Evolutionary conservation across 2,329 filamentous ascomycete species (phyloP), one percentile per base, ranked within the genome.

Genomic region (Pseudogymnoascus sp.): DNA sequence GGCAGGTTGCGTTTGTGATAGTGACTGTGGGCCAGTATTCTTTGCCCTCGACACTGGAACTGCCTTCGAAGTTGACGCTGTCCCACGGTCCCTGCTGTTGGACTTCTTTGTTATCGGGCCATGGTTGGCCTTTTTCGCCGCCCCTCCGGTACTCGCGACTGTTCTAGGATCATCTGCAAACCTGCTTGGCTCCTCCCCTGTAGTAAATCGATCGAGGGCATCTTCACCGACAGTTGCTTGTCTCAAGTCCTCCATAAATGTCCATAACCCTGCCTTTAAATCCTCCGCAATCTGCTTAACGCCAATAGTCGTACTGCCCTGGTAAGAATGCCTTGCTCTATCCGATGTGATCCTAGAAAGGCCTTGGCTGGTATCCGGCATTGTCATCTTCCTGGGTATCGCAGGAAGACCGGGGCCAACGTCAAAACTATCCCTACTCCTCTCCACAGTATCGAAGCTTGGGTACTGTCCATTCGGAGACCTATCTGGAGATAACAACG

Each of bases 181-280:
- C 25, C 48, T 54, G 25, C 48, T 16, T 34, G 48, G 8, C 23
- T 54, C 48, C 8, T n/a, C 51, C 13, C 28, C 28, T 34, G 21
- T 34, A 6, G 28, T 8, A 19, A 28, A 13, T 57, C 85, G 87
- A 66, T 81, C 86, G 67, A 92, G 85, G 14, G 87, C 90, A 78
- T 99, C 95, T 63, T 99, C 95, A 23, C 95, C 95, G 6, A 99
- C 92, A 0, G 95, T 96, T 13, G 93, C 96, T 76, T 98, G 95
- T 69, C 93, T 85, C 60, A 99, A 86, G 73, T 99, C 95, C 74
- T 98, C 95, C 65, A 96, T 86, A 76, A 99, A 99, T 1, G 91
- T 96, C 86, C 90, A 93, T 60, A 99, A 79, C 1, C 95, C 93
- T 62, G 95, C 86, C 74, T 88, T 91, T 75, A 99, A 87, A 76